A percentile compares a stretch with the other conserved stretches of the same genome.
Evolutionary conservation across 2,329 filamentous ascomycete species (phyloP).

Genomic region (Tolypocladium album): DNA sequence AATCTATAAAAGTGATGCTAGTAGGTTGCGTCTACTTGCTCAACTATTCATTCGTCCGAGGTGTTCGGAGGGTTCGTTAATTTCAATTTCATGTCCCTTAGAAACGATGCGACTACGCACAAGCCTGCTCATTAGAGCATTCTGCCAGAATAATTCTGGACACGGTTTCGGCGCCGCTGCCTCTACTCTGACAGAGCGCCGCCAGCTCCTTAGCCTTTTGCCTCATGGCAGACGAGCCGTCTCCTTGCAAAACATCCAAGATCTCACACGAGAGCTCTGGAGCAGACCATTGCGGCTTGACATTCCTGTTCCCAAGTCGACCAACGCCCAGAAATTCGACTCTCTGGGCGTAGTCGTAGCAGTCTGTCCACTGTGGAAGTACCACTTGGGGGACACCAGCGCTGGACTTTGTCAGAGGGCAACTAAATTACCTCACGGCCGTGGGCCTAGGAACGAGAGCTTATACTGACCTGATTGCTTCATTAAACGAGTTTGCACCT

Average conservation of each 20-base stretch:
- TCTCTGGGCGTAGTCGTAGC: conserved; percentile 33
- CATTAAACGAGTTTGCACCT: conserved; percentile 32
- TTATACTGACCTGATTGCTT: conserved; percentile 22
- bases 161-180: not conserved
- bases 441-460: not conserved
- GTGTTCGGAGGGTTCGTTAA: too few species aligned
- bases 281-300: conserved; percentile 13
- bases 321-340: conserved; percentile 33
- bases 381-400: conserved; percentile 33
- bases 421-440: not conserved
- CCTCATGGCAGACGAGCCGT: not conserved
- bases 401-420: conserved; percentile 11
- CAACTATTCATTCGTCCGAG: too few species aligned
- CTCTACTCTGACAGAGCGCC: not conserved
- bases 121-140: not conserved
- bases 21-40: too few species aligned
- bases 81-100: too few species aligned
- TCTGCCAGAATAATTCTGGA: not conserved
- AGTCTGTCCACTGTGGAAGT: conserved; percentile 33
- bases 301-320: conserved; percentile 11
- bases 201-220: not conserved
- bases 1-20: too few species aligned
- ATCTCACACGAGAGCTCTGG: conserved; percentile 9
- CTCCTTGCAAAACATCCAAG: conserved; percentile 8
- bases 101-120: not conserved